phyloP scores from a whole-genome alignment of 495 filamentous ascomycete species.

The Tricharina praecox region DNA sequence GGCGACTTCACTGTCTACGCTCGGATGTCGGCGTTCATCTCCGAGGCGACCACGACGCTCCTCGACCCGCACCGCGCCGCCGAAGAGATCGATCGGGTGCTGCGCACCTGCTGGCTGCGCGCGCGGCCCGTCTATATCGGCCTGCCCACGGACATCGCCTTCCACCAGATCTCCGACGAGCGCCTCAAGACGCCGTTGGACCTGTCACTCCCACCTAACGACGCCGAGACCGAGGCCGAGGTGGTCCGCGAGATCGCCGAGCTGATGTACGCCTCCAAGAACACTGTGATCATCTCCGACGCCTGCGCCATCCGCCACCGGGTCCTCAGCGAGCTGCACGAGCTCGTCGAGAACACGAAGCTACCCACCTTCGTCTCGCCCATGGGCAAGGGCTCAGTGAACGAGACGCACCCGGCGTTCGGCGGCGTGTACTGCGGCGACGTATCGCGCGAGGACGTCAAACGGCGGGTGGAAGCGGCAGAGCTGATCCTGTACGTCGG shows the following conservation, averaged over 20 bases:
- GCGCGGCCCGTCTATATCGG: slow-evolving; percentile 70
- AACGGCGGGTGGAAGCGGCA: slow-evolving; percentile 56
- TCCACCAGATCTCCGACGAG: slow-evolving; percentile 59
- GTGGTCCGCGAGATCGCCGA: slow-evolving; percentile 65
- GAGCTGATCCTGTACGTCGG: slow-evolving; percentile 76
- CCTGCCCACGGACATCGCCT: slow-evolving; percentile 70
- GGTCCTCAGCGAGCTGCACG: slow-evolving; percentile 56
- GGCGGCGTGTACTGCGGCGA: slow-evolving; percentile 77
- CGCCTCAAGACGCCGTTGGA: slow-evolving; percentile 54
- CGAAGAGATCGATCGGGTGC: slow-evolving; percentile 58
- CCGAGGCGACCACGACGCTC: slow-evolving; percentile 51
- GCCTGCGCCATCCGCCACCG: slow-evolving; percentile 77
- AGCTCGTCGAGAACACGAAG: slow-evolving; percentile 56
- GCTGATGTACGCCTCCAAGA: slow-evolving; percentile 57
- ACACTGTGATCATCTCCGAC: slow-evolving; percentile 71
- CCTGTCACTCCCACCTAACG: slow-evolving; percentile 44
- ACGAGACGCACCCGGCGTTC: slow-evolving; percentile 59
- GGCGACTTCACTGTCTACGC: slow-evolving; percentile 77
- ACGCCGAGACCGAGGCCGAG: slow-evolving; percentile 60
- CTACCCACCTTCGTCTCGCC: slow-evolving; percentile 76
- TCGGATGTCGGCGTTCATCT: slow-evolving; percentile 57
- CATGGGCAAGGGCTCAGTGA: slow-evolving; percentile 79
- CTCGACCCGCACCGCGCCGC: slow-evolving; percentile 52
- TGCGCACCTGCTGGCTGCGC: slow-evolving; percentile 60
- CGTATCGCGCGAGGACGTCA: slow-evolving; percentile 54